phyloP scores from a whole-genome alignment of 1,284 basidiomycete genomes.

The Ganoderma lucidum region DNA sequence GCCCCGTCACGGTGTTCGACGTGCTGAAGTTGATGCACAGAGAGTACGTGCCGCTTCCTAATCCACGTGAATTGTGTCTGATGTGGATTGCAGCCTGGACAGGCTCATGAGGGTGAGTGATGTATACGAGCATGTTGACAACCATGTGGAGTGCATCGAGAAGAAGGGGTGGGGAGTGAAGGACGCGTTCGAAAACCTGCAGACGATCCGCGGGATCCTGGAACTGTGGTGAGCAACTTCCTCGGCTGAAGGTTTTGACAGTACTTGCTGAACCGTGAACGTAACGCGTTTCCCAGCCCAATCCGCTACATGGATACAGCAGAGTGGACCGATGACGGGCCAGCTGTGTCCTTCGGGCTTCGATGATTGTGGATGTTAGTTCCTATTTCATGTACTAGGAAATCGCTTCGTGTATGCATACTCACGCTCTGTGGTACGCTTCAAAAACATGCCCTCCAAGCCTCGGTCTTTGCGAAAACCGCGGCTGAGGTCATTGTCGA shows the following conservation, averaged over 20 bases:
- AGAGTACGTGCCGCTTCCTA: neutral
- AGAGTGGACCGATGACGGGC: neutral
- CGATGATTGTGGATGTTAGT: neutral
- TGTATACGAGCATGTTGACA: neutral
- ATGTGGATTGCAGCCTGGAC: slow-evolving; percentile 3
- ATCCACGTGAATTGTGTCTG: neutral
- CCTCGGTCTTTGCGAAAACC: neutral
- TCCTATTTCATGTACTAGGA: neutral
- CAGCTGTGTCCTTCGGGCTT: neutral
- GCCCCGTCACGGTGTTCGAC: slow-evolving; percentile 9
- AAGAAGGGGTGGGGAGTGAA: neutral
- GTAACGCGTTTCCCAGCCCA: neutral
- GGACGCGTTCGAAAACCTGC: slow-evolving; percentile 2
- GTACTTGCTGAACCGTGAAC: too few relatives aligned
- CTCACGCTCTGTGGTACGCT: neutral
- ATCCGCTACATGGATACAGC: neutral
- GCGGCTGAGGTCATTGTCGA: neutral
- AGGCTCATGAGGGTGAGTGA: neutral
- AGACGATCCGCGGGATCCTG: slow-evolving; percentile 8
- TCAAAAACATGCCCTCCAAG: neutral
- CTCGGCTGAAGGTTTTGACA: neutral
- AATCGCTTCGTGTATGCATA: neutral
- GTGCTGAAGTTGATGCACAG: slow-evolving; percentile 1
- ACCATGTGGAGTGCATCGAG: neutral
- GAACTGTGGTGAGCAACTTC: slow-evolving; percentile 6